A percentile compares a stretch with the other conserved stretches of the same genome.
phyloP scores from a whole-genome alignment of 306 rosid species.

The Abrus pulchellus region DNA sequence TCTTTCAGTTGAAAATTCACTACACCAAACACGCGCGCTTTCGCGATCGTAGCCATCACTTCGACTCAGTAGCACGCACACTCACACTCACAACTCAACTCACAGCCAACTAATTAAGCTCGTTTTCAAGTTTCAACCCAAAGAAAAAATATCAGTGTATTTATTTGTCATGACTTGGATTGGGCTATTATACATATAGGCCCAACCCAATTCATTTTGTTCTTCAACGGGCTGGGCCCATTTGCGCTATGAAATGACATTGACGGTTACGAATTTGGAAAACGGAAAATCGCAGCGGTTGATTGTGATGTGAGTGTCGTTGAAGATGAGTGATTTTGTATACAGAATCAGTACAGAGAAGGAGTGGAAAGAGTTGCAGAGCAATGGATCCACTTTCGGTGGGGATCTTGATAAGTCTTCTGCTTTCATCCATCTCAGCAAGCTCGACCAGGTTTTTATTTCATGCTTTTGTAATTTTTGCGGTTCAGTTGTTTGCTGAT shows the following conservation, averaged over 20 bases:
- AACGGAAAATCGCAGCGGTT: neutral
- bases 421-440: slow-evolving; percentile 87
- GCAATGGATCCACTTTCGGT: slow-evolving; percentile 59
- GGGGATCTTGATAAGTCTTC: slow-evolving; percentile 76
- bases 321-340: slow-evolving; percentile 65
- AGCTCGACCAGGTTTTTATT: slow-evolving; percentile 75
- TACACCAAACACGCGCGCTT: slow-evolving; percentile 38
- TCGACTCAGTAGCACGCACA: neutral
- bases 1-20: slow-evolving; percentile 45
- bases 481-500: neutral
- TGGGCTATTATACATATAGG: neutral
- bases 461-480: neutral
- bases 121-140: neutral
- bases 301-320: neutral
- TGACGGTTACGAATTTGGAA: neutral
- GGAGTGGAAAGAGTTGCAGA: slow-evolving; percentile 84
- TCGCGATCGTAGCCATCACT: slow-evolving; percentile 60
- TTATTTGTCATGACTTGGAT: neutral
- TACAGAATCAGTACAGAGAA: slow-evolving; percentile 69
- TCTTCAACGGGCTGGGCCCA: slow-evolving; percentile 38
- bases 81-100: neutral
- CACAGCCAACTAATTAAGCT: neutral
- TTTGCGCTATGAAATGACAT: neutral
- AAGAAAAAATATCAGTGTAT: neutral
- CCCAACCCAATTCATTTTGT: neutral